Percentiles rank a stretch among this genome's conserved stretches.
Evolutionary conservation across 371 early-diverging fungal species (phyloP).

Genomic region (Mucor circinelloides): DNA sequence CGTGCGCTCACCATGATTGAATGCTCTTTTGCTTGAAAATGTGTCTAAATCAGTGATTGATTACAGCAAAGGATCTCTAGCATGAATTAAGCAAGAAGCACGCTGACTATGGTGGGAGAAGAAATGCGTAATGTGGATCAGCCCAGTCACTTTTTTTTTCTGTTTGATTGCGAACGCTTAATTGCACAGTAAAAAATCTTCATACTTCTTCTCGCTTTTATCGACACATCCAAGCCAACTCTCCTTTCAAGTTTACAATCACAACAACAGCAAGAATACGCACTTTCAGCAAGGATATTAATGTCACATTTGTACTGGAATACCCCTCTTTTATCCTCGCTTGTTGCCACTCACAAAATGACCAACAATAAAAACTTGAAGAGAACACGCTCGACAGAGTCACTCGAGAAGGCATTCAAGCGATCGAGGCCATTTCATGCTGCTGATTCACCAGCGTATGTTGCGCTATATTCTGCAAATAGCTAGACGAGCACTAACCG

Average conservation of each 20-base stretch:
- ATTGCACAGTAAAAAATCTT: background rate
- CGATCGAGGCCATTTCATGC: conserved; percentile 12
- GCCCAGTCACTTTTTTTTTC: background rate
- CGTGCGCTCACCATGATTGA: too few relatives aligned
- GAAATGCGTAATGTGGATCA: background rate
- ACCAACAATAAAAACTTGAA: conserved; percentile 15
- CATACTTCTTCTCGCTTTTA: background rate
- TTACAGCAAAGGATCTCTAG: background rate
- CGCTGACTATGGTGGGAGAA: background rate
- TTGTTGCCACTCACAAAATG: conserved; percentile 6
- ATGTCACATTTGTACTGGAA: conserved; percentile 19
- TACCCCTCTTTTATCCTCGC: conserved; percentile 18
- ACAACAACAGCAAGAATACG: background rate
- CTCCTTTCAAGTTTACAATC: background rate
- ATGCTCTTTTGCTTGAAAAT: too few relatives aligned
- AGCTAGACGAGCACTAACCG: background rate
- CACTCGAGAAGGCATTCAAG: conserved; percentile 16
- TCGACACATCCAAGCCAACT: background rate
- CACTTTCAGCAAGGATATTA: background rate
- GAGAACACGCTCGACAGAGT: conserved; percentile 25
- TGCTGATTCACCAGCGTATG: background rate
- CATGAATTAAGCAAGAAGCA: background rate
- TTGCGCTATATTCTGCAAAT: background rate
- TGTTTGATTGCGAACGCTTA: background rate
- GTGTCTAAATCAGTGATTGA: background rate